These are phyloP conservation scores for Bathelium albidoporum DNA, from an alignment of 495 filamentous ascomycete genomes.

Conservation along the genomic window DNA sequence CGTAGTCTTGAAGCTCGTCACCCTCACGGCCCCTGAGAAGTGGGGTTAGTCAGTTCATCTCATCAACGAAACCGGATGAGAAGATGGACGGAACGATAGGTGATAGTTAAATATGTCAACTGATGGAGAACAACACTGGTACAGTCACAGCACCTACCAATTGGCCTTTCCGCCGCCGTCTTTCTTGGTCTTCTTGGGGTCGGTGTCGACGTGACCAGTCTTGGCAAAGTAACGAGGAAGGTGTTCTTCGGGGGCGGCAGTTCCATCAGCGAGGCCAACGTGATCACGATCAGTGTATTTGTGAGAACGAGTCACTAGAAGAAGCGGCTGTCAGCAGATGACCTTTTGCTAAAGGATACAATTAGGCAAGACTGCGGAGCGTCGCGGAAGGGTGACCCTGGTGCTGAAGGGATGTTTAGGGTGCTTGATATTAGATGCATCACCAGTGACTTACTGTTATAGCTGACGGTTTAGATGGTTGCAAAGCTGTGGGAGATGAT, in stretches of 20 bases:
- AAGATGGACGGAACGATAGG: slow-evolving; percentile 2
- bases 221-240: slow-evolving; percentile 90
- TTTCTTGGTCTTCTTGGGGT: slow-evolving; percentile 94
- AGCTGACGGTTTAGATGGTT: not conserved
- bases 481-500: not conserved
- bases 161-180: slow-evolving; percentile 87
- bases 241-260: slow-evolving; percentile 53
- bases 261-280: slow-evolving; percentile 53
- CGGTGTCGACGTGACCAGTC: slow-evolving; percentile 64
- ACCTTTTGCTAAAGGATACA: no score
- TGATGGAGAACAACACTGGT: slow-evolving; percentile 6
- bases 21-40: slow-evolving; percentile 64
- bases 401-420: not conserved
- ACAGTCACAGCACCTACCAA: slow-evolving; percentile 54
- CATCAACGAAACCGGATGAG: no score
- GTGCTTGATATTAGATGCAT: not conserved
- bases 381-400: slow-evolving; percentile 11
- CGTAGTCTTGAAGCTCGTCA: slow-evolving; percentile 70
- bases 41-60: not conserved
- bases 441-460: not conserved
- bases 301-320: slow-evolving; percentile 84
- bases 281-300: slow-evolving; percentile 87
- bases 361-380: not conserved
- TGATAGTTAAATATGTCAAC: no score
- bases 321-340: slow-evolving; percentile 10